These are phyloP conservation scores for Stephania yunnanensis DNA, from an alignment of 164 flowering plant species.

Conservation along the genomic window DNA sequence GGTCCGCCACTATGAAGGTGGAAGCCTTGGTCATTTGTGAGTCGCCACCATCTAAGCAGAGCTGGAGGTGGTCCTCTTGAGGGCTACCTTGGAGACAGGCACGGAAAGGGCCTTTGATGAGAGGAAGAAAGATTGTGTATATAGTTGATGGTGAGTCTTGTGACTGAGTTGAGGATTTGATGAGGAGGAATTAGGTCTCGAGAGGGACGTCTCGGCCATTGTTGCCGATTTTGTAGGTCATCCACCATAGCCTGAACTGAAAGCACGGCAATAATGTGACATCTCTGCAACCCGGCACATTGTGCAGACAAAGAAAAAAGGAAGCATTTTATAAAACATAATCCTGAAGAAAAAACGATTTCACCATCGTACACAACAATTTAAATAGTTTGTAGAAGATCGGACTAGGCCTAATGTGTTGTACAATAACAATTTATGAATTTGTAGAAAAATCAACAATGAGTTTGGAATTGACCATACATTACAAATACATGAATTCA, in stretches of 20 bases:
- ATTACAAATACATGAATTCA: no score
- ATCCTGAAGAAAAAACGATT: no score
- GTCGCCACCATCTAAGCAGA: not conserved
- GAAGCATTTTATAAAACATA: no score
- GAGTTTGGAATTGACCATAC: no score
- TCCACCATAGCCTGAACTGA: conserved; percentile 6
- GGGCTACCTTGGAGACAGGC: conserved; percentile 5
- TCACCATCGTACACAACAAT: no score
- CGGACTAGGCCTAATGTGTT: no score
- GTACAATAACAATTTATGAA: no score
- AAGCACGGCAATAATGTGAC: not conserved
- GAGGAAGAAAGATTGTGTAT: not conserved
- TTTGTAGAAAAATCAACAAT: no score
- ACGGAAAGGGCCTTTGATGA: not conserved
- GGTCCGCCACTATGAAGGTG: no score
- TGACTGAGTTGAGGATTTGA: not conserved
- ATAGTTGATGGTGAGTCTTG: not conserved
- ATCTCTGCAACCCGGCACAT: not conserved
- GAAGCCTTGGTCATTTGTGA: not conserved
- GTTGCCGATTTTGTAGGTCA: conserved; percentile 1
- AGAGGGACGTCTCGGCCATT: not conserved
- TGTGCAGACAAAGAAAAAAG: no score
- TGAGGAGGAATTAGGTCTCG: conserved; percentile 2
- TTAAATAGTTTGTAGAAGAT: no score
- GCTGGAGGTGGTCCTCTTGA: not conserved